phyloP scores from a whole-genome alignment of 2,329 filamentous ascomycete species.

The Pleomassaria siparia region DNA sequence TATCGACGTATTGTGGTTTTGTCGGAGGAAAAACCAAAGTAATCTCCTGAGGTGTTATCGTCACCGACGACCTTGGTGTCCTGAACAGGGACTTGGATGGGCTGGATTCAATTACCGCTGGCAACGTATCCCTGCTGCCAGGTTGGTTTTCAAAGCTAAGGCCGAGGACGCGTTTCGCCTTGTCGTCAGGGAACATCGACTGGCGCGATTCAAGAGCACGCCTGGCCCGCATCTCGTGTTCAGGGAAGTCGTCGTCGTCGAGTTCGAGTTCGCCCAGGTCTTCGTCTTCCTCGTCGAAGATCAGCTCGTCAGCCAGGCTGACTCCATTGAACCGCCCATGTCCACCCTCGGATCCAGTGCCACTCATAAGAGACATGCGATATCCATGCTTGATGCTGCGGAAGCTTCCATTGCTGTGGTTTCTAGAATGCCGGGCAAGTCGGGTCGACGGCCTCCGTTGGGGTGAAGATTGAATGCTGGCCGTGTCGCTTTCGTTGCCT shows the following conservation, averaged over 20 bases:
- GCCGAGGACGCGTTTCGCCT: constrained; percentile 50
- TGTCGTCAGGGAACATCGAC: constrained; percentile 46
- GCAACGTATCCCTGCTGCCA: constrained; percentile 23
- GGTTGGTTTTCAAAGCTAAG: constrained; percentile 36
- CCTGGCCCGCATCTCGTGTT: constrained; percentile 45
- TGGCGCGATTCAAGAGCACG: constrained; percentile 45
- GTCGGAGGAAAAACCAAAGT: constrained; percentile 37
- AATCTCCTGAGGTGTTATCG: constrained; percentile 27
- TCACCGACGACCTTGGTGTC: constrained; percentile 23
- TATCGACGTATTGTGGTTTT: constrained; percentile 65
- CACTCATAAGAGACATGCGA: constrained; percentile 70
- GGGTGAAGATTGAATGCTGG: constrained; percentile 66
- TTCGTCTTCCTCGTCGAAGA: constrained; percentile 77
- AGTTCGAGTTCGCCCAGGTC: constrained; percentile 57
- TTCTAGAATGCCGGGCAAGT: constrained; percentile 59
- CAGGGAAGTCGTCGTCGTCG: constrained; percentile 64
- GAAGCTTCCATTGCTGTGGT: constrained; percentile 54
- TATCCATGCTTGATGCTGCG: constrained; percentile 58
- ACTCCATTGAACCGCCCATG: constrained; percentile 63
- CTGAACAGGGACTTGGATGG: constrained; percentile 24
- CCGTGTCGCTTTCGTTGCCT: constrained; percentile 64
- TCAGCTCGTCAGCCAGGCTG: constrained; percentile 87
- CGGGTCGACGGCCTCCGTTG: constrained; percentile 50
- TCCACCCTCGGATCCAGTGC: constrained; percentile 55
- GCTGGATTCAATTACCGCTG: constrained; percentile 20